Conservation (phyloP, 176 grass and related monocot species). For the Oropetium thomaeum region DNA sequence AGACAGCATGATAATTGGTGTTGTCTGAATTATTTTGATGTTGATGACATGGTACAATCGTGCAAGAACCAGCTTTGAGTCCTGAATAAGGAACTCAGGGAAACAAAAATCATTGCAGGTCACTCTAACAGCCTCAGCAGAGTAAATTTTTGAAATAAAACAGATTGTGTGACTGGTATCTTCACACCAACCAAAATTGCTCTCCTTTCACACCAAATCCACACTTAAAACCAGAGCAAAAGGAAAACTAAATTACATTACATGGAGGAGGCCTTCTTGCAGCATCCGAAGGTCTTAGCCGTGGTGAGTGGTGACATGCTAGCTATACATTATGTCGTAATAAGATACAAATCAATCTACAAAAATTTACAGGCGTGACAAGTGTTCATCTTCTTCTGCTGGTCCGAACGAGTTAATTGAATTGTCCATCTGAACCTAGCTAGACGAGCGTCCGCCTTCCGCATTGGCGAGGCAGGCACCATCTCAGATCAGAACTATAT, state of each 20-base stretch:
- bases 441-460: conserved; percentile 8
- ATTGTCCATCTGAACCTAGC: conserved; percentile 27
- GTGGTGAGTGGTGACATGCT: not conserved
- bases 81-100: not conserved
- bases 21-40: not conserved
- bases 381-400: conserved; percentile 19
- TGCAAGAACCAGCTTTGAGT: not conserved
- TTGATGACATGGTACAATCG: too few species aligned
- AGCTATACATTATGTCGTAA: conserved; percentile 4
- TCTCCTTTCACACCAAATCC: too few species aligned
- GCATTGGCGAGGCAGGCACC: not conserved
- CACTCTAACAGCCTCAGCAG: not conserved
- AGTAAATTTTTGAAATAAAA: too few species aligned
- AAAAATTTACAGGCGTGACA: conserved; percentile 50
- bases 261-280: not conserved
- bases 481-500: conserved; percentile 13
- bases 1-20: not conserved
- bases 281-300: not conserved
- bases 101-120: not conserved
- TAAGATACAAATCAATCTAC: conserved; percentile 27
- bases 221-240: not conserved
- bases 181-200: too few species aligned
- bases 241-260: not conserved
- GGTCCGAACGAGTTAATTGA: conserved; percentile 3
- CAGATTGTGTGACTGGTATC: too few species aligned